Evolutionary conservation across 1,139 yeast species (phyloP).

Genomic region (Diutina rugosa): DNA sequence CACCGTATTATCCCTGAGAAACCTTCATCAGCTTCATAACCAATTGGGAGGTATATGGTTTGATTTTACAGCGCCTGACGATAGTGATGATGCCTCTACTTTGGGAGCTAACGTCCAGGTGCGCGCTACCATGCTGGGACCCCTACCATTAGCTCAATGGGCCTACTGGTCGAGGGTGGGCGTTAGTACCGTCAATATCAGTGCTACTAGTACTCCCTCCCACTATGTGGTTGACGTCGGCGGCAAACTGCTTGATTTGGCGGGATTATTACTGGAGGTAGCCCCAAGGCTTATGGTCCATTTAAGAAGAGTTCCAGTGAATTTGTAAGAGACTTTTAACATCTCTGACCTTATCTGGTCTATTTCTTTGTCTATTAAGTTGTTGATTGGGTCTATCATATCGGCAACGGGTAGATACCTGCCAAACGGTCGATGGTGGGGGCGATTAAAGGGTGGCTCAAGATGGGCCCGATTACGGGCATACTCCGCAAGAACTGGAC

Average conservation of each 20-base stretch:
- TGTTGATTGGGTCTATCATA: constrained; percentile 7
- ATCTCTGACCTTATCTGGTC: not conserved
- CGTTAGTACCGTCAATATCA: not conserved
- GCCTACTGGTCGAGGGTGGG: not conserved
- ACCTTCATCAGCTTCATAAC: not conserved
- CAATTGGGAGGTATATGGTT: not conserved
- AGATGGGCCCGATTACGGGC: constrained; percentile 78
- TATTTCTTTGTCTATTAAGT: not conserved
- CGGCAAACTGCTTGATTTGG: not conserved
- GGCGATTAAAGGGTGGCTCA: constrained; percentile 73
- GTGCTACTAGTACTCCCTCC: not conserved
- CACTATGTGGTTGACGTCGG: not conserved
- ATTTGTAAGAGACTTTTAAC: no score
- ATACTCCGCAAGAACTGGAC: constrained; percentile 80
- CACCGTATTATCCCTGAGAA: not conserved
- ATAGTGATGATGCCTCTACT: not conserved
- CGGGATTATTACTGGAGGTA: not conserved
- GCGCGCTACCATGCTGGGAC: not conserved
- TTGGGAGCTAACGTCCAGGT: not conserved
- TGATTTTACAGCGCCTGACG: not conserved
- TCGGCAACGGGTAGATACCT: constrained; percentile 33
- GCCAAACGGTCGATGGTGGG: constrained; percentile 47
- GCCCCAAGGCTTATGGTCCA: not conserved
- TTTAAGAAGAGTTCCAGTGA: not conserved
- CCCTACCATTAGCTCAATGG: not conserved